Percentiles rank a stretch among this genome's conserved stretches.
These are phyloP conservation scores for Wickerhamomyces alni DNA, from an alignment of 805 yeast species.

Conservation along the genomic window DNA sequence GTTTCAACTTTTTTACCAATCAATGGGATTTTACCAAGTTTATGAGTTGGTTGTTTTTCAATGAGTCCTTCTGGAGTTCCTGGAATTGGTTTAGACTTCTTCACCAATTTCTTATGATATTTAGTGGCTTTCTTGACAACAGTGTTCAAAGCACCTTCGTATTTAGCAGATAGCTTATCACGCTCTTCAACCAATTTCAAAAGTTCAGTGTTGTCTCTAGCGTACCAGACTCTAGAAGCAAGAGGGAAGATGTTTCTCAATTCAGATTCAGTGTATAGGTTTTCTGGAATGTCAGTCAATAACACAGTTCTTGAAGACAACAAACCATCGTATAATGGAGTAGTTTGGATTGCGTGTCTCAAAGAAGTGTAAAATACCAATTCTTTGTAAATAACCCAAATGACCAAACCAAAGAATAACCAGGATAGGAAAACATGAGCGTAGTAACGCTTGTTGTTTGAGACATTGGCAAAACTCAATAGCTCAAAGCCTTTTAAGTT, in stretches of 20 bases:
- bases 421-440: constrained; percentile 77
- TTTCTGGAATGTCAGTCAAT: constrained; percentile 53
- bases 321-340: constrained; percentile 66
- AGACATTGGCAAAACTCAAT: constrained; percentile 57
- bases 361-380: constrained; percentile 63
- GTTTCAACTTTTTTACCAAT: constrained; percentile 85
- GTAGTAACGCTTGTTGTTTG: constrained; percentile 55
- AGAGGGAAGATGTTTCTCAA: constrained; percentile 59
- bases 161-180: constrained; percentile 49
- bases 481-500: constrained; percentile 53
- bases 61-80: constrained; percentile 61
- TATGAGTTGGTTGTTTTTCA: constrained; percentile 81
- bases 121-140: constrained; percentile 56
- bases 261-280: constrained; percentile 40
- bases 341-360: constrained; percentile 68
- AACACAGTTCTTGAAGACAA: constrained; percentile 68
- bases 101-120: constrained; percentile 45
- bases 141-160: constrained; percentile 61
- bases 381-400: constrained; percentile 68
- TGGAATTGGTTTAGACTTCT: constrained; percentile 48
- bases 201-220: constrained; percentile 57
- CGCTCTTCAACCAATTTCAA: constrained; percentile 56
- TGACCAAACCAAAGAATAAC: constrained; percentile 61
- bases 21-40: constrained; percentile 52
- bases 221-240: constrained; percentile 52